Evolutionary conservation across 495 filamentous ascomycete genomes (phyloP).

Genomic region (Saxispiralis lemnorum): DNA sequence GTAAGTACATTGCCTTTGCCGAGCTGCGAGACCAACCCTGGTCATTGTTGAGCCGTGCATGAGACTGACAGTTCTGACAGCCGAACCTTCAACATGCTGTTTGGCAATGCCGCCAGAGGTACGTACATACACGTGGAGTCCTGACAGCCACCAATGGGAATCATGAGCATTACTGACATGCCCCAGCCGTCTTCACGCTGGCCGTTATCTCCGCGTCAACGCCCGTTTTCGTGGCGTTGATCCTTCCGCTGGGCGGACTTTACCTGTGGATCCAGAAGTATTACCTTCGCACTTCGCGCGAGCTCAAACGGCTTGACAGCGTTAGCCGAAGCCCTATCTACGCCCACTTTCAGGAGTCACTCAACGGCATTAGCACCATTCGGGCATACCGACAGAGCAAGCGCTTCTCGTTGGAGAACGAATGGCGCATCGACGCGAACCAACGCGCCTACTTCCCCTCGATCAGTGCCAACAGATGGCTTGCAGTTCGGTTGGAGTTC

Average conservation of each 20-base stretch:
- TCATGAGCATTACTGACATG: slow-evolving; percentile 1
- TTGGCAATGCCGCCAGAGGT: slow-evolving; percentile 71
- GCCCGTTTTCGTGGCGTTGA: slow-evolving; percentile 62
- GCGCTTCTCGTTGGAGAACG: slow-evolving; percentile 81
- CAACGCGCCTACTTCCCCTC: slow-evolving; percentile 91
- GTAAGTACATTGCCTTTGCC: slow-evolving; percentile 21
- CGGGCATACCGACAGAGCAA: slow-evolving; percentile 81
- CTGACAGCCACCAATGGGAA: background rate
- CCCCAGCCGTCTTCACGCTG: slow-evolving; percentile 51
- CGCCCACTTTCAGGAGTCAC: slow-evolving; percentile 95
- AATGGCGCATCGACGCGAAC: slow-evolving; percentile 95
- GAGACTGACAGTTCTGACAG: slow-evolving; percentile 16
- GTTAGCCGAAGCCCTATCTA: slow-evolving; percentile 89
- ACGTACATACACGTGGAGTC: slow-evolving; percentile 16
- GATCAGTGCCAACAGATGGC: slow-evolving; percentile 89
- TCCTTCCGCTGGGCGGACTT: slow-evolving; percentile 60
- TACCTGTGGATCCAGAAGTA: slow-evolving; percentile 94
- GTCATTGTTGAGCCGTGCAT: background rate
- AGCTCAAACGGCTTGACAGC: slow-evolving; percentile 91
- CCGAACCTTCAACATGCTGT: slow-evolving; percentile 42
- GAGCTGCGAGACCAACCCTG: too few species aligned
- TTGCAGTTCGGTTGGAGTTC: slow-evolving; percentile 89
- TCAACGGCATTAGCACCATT: slow-evolving; percentile 92
- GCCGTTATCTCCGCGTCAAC: slow-evolving; percentile 66
- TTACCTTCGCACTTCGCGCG: slow-evolving; percentile 87